phyloP scores from a whole-genome alignment of 2,329 filamentous ascomycete species.

The Alternaria burnsii region DNA sequence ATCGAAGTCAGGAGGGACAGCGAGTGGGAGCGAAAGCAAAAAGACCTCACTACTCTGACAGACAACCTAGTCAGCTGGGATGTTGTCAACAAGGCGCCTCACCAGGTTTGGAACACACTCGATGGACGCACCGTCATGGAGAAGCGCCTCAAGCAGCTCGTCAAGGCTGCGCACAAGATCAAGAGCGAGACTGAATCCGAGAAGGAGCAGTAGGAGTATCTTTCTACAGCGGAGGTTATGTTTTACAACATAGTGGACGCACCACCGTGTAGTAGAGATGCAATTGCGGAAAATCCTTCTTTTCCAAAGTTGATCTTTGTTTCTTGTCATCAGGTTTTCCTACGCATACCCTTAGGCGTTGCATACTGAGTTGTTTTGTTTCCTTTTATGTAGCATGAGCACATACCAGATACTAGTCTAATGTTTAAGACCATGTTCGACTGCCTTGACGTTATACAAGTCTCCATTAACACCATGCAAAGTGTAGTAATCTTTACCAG shows the following conservation, averaged over 20 bases:
- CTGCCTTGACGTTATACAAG: background rate
- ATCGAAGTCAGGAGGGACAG: conserved; percentile 70
- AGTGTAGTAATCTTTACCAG: background rate
- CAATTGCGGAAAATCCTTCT: background rate
- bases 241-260: background rate
- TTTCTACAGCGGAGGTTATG: background rate
- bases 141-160: conserved; percentile 76
- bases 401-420: conserved; percentile 9
- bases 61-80: conserved; percentile 84
- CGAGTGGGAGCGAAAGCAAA: conserved; percentile 84
- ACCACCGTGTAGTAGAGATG: background rate
- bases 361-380: background rate
- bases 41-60: conserved; percentile 82
- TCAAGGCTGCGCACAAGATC: conserved; percentile 52
- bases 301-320: conserved; percentile 1
- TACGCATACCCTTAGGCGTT: conserved; percentile 20
- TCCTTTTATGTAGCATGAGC: conserved; percentile 5
- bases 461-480: background rate
- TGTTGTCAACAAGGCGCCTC: conserved; percentile 82
- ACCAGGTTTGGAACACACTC: conserved; percentile 82
- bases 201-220: conserved; percentile 1
- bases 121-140: conserved; percentile 80
- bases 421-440: conserved; percentile 2
- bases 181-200: conserved; percentile 13
- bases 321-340: conserved; percentile 1